Conservation (phyloP, 2,329 filamentous ascomycete genomes). For the Nannizzia gypsea region DNA sequence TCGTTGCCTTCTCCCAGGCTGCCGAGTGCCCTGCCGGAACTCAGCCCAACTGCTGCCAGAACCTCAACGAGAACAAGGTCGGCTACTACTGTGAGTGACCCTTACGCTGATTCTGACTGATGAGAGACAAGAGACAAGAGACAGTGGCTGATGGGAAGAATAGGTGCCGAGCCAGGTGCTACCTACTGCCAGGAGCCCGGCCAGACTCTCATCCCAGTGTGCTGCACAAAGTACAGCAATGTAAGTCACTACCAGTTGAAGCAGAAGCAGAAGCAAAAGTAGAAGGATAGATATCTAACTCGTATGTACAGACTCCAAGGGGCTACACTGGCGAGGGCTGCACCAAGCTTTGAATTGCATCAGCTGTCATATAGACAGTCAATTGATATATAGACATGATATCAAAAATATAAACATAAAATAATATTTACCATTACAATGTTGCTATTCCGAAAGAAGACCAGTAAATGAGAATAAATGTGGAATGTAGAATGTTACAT, state of each 20-base stretch:
- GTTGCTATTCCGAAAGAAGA: too few species aligned
- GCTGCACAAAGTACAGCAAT: not conserved
- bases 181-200: constrained; percentile 2
- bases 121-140: too few species aligned
- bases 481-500: not conserved
- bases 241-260: not conserved
- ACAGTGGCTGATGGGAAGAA: too few species aligned
- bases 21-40: not conserved
- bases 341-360: not conserved
- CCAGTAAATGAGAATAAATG: not conserved
- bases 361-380: too few species aligned
- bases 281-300: too few species aligned
- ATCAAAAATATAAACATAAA: not conserved
- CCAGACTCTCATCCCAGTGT: not conserved
- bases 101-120: too few species aligned
- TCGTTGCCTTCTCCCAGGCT: not conserved
- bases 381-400: not conserved
- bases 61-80: not conserved
- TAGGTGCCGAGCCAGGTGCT: not conserved
- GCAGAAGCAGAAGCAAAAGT: not conserved
- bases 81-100: not conserved
- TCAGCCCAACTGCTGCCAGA: not conserved
- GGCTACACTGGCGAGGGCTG: not conserved
- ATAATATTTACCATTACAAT: not conserved
- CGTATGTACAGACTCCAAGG: not conserved